A percentile compares a stretch with the other conserved stretches of the same genome.
Evolutionary conservation across 345 rosid genomes (phyloP).

Genomic region (Salix suchowensis): DNA sequence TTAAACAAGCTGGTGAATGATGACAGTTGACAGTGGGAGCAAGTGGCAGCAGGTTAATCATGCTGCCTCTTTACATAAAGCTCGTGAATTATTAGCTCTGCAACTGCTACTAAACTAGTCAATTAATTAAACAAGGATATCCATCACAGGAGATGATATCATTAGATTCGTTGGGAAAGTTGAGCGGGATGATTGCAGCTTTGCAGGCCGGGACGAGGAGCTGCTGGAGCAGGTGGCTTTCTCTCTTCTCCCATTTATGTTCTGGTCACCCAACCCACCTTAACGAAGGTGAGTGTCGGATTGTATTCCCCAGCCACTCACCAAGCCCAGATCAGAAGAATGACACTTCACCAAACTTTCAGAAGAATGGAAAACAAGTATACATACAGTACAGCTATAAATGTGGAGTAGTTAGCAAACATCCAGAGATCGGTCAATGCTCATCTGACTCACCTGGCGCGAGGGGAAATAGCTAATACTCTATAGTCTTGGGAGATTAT

Average conservation of each 20-base stretch:
- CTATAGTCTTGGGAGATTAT: neutral
- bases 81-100: no score
- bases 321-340: neutral
- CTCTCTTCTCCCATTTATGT: neutral
- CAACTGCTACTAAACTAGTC: no score
- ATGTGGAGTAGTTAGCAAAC: neutral
- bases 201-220: neutral
- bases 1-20: constrained; percentile 8
- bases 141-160: no score
- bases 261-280: neutral
- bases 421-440: neutral
- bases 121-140: no score
- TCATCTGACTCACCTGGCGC: neutral
- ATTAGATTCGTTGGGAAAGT: constrained; percentile 31
- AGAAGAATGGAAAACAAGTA: neutral
- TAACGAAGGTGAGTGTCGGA: neutral
- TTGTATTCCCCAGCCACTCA: neutral
- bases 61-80: no score
- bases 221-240: neutral
- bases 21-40: neutral
- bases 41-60: neutral
- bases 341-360: neutral
- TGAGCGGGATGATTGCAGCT: constrained; percentile 26
- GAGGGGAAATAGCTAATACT: neutral
- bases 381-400: no score